Evolutionary conservation across 169 alveolate genomes (phyloP).

Genomic region (Cytauxzoon felis): DNA sequence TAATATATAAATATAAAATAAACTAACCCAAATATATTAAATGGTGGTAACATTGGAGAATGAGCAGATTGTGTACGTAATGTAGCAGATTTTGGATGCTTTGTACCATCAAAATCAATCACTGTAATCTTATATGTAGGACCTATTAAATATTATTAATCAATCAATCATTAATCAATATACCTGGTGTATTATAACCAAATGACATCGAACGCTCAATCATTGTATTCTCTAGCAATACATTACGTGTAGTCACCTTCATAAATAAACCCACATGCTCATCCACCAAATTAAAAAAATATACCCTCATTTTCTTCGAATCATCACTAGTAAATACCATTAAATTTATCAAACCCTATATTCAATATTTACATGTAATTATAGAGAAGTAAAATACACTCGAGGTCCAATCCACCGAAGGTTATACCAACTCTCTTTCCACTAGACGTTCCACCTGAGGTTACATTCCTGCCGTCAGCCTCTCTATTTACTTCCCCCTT

Average conservation of each 20-base stretch:
- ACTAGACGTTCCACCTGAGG: too few relatives aligned
- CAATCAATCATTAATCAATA: background rate
- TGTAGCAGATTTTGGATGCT: conserved; percentile 57
- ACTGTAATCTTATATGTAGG: conserved; percentile 74
- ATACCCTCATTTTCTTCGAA: background rate
- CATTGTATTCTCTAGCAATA: conserved; percentile 22
- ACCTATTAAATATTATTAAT: conserved; percentile 39
- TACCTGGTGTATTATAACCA: conserved; percentile 50
- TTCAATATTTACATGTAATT: too few relatives aligned
- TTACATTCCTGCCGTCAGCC: too few relatives aligned
- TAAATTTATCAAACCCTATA: conserved; percentile 11
- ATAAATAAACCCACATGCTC: conserved; percentile 43
- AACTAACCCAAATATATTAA: conserved; percentile 53
- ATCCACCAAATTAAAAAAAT: conserved; percentile 20
- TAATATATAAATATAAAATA: too few relatives aligned
- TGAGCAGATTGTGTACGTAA: conserved; percentile 51
- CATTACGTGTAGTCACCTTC: conserved; percentile 51
- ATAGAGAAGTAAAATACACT: too few relatives aligned
- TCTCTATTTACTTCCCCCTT: too few relatives aligned
- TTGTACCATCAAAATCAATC: conserved; percentile 68
- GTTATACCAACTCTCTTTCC: too few relatives aligned
- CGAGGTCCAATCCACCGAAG: too few relatives aligned
- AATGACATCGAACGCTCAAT: conserved; percentile 23
- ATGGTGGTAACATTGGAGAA: conserved; percentile 50
- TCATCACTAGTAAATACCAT: conserved; percentile 1